Conservation (phyloP, 2,329 filamentous ascomycete species). For the Thelonectria discophora region DNA sequence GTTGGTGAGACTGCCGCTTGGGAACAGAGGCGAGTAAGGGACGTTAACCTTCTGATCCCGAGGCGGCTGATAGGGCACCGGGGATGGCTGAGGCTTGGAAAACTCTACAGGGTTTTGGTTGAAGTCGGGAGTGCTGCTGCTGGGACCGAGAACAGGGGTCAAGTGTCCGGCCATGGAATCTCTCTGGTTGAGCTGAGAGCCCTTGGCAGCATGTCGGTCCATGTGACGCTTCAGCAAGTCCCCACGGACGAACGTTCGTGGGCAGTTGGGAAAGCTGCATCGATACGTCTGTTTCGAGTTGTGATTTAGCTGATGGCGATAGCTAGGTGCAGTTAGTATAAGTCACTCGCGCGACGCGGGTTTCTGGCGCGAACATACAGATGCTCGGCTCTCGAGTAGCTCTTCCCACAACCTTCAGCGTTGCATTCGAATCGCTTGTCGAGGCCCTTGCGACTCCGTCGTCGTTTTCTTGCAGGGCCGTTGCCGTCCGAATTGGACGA, state of each 20-base stretch:
- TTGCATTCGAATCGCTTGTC: slow-evolving; percentile 88
- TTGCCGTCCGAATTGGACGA: slow-evolving; percentile 65
- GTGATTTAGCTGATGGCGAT: slow-evolving; percentile 95
- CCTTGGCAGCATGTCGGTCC: slow-evolving; percentile 82
- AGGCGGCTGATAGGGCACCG: slow-evolving; percentile 57
- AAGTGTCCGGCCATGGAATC: slow-evolving; percentile 58
- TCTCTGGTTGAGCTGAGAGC: slow-evolving; percentile 78
- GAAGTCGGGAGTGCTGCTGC: slow-evolving; percentile 58
- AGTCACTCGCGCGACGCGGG: not conserved
- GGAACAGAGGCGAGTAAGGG: slow-evolving; percentile 56
- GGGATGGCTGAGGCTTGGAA: slow-evolving; percentile 49
- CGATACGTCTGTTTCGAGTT: slow-evolving; percentile 94
- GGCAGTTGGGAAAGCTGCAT: slow-evolving; percentile 92
- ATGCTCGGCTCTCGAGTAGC: slow-evolving; percentile 95
- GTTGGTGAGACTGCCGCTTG: slow-evolving; percentile 31
- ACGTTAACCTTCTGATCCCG: slow-evolving; percentile 53
- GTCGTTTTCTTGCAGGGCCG: slow-evolving; percentile 69
- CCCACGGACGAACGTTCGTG: slow-evolving; percentile 89
- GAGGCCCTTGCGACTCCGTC: slow-evolving; percentile 78
- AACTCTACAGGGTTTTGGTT: slow-evolving; percentile 54
- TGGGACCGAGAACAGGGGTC: slow-evolving; percentile 51
- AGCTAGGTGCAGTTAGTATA: slow-evolving; percentile 51
- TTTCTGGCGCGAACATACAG: slow-evolving; percentile 65
- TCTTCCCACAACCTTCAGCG: slow-evolving; percentile 89
- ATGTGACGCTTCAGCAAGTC: slow-evolving; percentile 89